A percentile compares a stretch with the other conserved stretches of the same genome.
Evolutionary conservation across 495 filamentous ascomycete species (phyloP).

Genomic region (Mytilinidion resinicola): DNA sequence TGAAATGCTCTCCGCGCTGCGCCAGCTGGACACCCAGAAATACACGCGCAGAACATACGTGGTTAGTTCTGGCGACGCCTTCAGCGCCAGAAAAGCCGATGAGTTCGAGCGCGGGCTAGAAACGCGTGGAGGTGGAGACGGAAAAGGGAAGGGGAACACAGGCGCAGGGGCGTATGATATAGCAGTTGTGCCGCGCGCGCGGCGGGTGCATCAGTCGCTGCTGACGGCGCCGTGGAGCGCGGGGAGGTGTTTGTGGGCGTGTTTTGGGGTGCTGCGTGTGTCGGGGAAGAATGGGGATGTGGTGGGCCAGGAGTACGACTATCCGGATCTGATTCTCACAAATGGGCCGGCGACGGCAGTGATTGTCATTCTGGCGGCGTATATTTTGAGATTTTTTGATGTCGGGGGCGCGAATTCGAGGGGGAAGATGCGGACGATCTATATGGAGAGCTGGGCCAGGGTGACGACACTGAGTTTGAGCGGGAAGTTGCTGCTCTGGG

Average conservation of each 20-base stretch:
- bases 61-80: slow-evolving; percentile 65
- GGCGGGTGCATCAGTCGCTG: slow-evolving; percentile 70
- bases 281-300: slow-evolving; percentile 6
- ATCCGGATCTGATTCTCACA: slow-evolving; percentile 70
- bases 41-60: slow-evolving; percentile 71
- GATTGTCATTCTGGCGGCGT: slow-evolving; percentile 64
- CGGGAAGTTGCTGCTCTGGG: slow-evolving; percentile 55
- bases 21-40: slow-evolving; percentile 39
- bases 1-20: slow-evolving; percentile 82
- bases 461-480: slow-evolving; percentile 73
- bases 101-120: slow-evolving; percentile 51
- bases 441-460: slow-evolving; percentile 87
- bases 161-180: slow-evolving; percentile 45
- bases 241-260: background rate
- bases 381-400: slow-evolving; percentile 57
- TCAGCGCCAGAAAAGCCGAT: slow-evolving; percentile 60
- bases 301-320: slow-evolving; percentile 6
- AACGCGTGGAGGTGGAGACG: background rate
- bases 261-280: background rate
- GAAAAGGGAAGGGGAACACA: slow-evolving; percentile 1
- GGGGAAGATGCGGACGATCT: slow-evolving; percentile 63
- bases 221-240: slow-evolving; percentile 44
- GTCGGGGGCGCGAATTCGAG: slow-evolving; percentile 34
- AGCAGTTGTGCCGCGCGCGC: slow-evolving; percentile 60
- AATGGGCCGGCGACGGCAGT: slow-evolving; percentile 88